These are phyloP conservation scores for Microbotryum saponariae DNA, from an alignment of 1,284 basidiomycete species.

Conservation along the genomic window DNA sequence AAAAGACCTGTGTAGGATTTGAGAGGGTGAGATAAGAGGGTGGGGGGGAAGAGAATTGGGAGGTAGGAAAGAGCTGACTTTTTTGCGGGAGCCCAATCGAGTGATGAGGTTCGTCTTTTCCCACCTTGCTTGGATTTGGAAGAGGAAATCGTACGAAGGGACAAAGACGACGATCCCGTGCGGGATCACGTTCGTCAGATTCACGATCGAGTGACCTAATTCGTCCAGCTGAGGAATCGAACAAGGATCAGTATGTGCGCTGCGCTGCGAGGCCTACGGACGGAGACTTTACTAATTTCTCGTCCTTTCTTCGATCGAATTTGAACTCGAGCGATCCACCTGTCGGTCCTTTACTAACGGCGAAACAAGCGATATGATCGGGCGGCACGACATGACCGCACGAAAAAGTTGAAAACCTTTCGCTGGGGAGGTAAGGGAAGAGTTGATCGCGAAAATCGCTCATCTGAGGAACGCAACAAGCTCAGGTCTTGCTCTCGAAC, in stretches of 20 bases:
- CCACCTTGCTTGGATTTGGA: constrained; percentile 64
- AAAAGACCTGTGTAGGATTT: constrained; percentile 57
- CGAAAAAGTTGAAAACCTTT: constrained; percentile 67
- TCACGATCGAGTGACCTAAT: constrained; percentile 72
- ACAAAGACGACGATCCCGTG: constrained; percentile 89
- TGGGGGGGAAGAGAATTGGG: not conserved
- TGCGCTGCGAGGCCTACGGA: too few species aligned
- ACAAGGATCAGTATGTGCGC: too few species aligned
- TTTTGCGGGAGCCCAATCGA: constrained; percentile 65
- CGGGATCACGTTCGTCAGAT: constrained; percentile 69
- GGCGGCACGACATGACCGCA: constrained; percentile 89
- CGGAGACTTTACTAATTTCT: constrained; percentile 50
- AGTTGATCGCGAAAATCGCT: constrained; percentile 80
- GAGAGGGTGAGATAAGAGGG: too few species aligned
- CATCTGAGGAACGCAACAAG: constrained; percentile 51
- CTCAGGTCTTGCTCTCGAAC: not conserved
- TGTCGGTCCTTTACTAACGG: constrained; percentile 68
- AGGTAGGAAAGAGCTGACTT: constrained; percentile 41
- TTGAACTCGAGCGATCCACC: constrained; percentile 75
- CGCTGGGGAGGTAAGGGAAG: constrained; percentile 58
- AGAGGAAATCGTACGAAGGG: constrained; percentile 81
- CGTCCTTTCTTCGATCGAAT: constrained; percentile 65
- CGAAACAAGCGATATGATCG: constrained; percentile 67
- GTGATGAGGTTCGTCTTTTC: constrained; percentile 53
- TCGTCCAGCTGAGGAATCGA: constrained; percentile 57